Evolutionary conservation across 768 basidiomycete species (phyloP).

Genomic region (Pisolithus sp.): DNA sequence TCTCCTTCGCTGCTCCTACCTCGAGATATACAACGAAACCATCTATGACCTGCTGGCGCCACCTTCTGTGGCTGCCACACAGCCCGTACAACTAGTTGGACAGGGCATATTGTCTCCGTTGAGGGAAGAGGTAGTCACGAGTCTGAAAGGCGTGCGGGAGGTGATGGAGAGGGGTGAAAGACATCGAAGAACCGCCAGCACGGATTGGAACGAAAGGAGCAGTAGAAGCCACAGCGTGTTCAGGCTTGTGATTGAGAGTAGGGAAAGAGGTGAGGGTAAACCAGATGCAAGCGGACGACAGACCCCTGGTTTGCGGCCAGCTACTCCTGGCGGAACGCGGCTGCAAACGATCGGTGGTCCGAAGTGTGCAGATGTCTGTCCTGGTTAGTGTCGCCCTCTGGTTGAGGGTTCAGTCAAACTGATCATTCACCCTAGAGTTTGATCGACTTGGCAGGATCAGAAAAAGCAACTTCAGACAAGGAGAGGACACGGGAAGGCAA

Average conservation of each 20-base stretch:
- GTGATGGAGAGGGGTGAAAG: slow-evolving; percentile 83
- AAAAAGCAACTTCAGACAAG: slow-evolving; percentile 92
- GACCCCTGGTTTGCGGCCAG: slow-evolving; percentile 48
- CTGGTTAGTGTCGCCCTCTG: slow-evolving; percentile 39
- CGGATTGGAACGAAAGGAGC: slow-evolving; percentile 98
- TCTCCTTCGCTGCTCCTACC: slow-evolving; percentile 90
- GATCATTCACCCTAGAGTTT: slow-evolving; percentile 50
- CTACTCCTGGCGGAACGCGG: slow-evolving; percentile 53
- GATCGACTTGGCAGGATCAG: slow-evolving; percentile 95
- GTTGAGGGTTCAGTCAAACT: slow-evolving; percentile 1
- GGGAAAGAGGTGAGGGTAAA: slow-evolving; percentile 56
- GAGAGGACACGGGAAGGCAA: slow-evolving; percentile 94
- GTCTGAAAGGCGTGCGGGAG: slow-evolving; percentile 77
- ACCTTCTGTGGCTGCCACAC: slow-evolving; percentile 42
- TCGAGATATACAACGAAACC: slow-evolving; percentile 95
- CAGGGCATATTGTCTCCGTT: slow-evolving; percentile 67
- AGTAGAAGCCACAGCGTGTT: slow-evolving; percentile 94
- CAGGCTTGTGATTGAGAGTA: slow-evolving; percentile 84
- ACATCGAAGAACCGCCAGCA: slow-evolving; percentile 84
- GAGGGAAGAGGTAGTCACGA: slow-evolving; percentile 90
- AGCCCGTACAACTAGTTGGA: slow-evolving; percentile 72
- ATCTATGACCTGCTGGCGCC: slow-evolving; percentile 84
- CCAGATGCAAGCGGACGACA: slow-evolving; percentile 34
- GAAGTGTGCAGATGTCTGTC: slow-evolving; percentile 73
- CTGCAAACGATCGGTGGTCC: slow-evolving; percentile 73